Evolutionary conservation across 2,329 filamentous ascomycete species (phyloP), one percentile per base, ranked within the genome.

Genomic region (Nannizziopsis barbatae): DNA sequence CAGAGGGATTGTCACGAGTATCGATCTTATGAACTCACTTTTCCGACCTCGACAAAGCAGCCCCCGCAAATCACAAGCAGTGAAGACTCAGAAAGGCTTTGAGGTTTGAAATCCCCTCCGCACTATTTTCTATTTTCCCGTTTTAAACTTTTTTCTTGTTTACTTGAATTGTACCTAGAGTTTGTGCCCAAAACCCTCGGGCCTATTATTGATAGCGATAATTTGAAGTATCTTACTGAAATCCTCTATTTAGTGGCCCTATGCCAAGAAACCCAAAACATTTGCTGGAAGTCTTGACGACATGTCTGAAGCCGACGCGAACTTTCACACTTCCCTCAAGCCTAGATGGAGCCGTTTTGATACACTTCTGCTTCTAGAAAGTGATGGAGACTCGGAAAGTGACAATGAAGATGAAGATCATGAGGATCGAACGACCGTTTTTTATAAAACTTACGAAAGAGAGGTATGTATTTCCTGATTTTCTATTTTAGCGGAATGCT

Each of bases 21-120:
- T 96, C 68, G 92, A 95, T 71, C 72, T 95, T 63, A 95, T 95
- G 87, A 90, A 94, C 63, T 94, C 87, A 42, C 72, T 95, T 49
- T 95, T 93, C 67, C 84, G 85, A 64, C 79, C 83, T 66, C 75
- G 80, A 54, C 60, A 67, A 53, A 80, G 77, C 70, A 74, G 73
- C 46, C 74, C 74, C 54, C 67, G 76, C 58, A 76, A 74, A 58
- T 63, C 74, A 47, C 74, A 75, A 59, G 72, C 71, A 56, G 70
- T 72, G 58, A 79, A 79, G 57, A 69, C 68, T 59, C 73, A 73
- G 69, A 84, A 85, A 62, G 84, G 85, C 62, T 85, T 90, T 67
- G 83, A 96, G 89, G 92, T 96, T 80, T 84, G 90, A 90, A n/a
- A 36, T 68, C 72, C 64, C 55, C 60, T 58, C 22, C 22, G 7